Conservation (phyloP, 2,329 filamentous ascomycete species). For the Teratosphaeria pseudoeucalypti region DNA sequence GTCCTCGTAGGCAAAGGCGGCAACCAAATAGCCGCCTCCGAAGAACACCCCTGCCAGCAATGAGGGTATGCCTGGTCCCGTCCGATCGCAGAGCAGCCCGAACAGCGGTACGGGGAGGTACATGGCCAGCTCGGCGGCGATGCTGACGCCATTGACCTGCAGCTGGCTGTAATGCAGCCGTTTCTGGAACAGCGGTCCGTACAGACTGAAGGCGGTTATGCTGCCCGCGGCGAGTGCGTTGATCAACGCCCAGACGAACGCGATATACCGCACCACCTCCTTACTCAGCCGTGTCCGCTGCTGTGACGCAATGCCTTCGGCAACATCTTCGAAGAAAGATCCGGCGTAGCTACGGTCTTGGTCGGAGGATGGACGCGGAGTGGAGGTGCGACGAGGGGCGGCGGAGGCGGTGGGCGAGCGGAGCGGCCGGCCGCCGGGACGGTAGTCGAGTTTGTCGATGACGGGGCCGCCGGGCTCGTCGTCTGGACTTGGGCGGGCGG, state of each 20-base stretch:
- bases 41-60: conserved; percentile 64
- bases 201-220: conserved; percentile 87
- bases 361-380: conserved; percentile 15
- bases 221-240: conserved; percentile 74
- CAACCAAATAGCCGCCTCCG: conserved; percentile 69
- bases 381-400: neutral
- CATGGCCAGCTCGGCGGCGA: conserved; percentile 74
- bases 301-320: conserved; percentile 48
- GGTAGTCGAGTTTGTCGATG: conserved; percentile 44
- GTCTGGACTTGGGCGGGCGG: neutral
- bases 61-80: conserved; percentile 68
- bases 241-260: conserved; percentile 51
- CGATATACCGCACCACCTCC: conserved; percentile 43
- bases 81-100: conserved; percentile 84
- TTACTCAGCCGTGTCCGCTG: conserved; percentile 46
- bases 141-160: conserved; percentile 82
- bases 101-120: conserved; percentile 87
- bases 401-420: conserved; percentile 1
- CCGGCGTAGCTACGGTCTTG: conserved; percentile 37
- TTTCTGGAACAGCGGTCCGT: conserved; percentile 81
- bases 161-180: conserved; percentile 80
- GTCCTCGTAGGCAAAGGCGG: conserved; percentile 63
- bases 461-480: conserved; percentile 9
- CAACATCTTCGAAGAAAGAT: conserved; percentile 50
- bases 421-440: conserved; percentile 30